These are phyloP conservation scores for Tetraselmis chui DNA, from an alignment of 139 green algal species.

Conservation along the genomic window DNA sequence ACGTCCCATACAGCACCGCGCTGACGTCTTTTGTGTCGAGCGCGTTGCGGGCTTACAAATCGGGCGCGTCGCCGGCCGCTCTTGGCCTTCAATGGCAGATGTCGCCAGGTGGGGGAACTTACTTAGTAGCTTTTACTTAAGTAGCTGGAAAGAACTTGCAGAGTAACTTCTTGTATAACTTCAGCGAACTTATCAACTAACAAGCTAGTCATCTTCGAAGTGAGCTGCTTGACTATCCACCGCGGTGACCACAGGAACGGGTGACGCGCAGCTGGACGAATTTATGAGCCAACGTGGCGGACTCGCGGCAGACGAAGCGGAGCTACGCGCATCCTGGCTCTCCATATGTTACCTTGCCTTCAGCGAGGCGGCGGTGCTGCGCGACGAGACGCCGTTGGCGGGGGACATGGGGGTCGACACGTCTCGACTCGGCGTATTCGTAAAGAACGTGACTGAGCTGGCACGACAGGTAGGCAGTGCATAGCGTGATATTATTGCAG, in stretches of 20 bases:
- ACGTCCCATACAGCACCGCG: neutral
- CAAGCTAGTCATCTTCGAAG: neutral
- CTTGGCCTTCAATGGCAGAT: neutral
- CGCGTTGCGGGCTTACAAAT: neutral
- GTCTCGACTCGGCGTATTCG: neutral
- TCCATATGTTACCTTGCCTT: neutral
- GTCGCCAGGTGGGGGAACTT: neutral
- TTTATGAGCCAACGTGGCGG: neutral
- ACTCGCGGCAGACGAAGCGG: neutral
- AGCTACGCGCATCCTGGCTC: neutral
- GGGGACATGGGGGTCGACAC: neutral
- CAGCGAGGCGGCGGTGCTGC: neutral
- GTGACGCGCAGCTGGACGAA: neutral
- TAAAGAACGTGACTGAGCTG: neutral
- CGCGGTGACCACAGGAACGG: neutral
- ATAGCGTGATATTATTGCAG: too few relatives aligned
- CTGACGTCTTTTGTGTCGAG: neutral
- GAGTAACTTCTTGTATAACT: neutral
- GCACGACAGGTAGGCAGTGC: neutral
- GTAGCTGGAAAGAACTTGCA: neutral
- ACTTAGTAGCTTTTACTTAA: neutral
- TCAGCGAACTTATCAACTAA: neutral
- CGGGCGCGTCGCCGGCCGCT: neutral
- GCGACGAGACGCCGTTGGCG: too few relatives aligned
- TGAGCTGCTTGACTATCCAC: neutral